Evolutionary conservation across 2,329 filamentous ascomycete genomes (phyloP), one percentile per base, ranked within the genome.

Genomic region (Triangularia verruculosa): DNA sequence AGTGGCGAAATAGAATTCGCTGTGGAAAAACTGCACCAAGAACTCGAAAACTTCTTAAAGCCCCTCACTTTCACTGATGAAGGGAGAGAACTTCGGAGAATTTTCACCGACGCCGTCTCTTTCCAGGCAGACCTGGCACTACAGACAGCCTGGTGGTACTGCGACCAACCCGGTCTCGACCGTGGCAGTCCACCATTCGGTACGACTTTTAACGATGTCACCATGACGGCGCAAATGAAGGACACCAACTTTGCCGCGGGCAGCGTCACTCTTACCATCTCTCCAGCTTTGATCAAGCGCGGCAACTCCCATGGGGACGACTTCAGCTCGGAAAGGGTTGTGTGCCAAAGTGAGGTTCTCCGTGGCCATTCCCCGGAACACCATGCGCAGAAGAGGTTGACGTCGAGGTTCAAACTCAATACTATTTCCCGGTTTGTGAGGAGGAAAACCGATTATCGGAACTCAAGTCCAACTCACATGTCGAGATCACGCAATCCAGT

Each of bases 301-400:
- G 54, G 54, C 22, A 28, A 57, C 24, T 30, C 53, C 6, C 11
- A 27, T 8, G 53, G 53, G 6, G 25, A 28, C 8, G 11, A 27
- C 13, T 20, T 30, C 3, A 27, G n/a, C 22, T 2, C 25, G 9
- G 5, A 20, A 4, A 32, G 4, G 9, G 28, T 57, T 17, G 13
- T 57, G 1, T 27, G 15, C 3, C 28, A 22, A 13, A 34, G 27
- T 12, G n/a, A 57, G 28, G 28, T 57, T 68, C 66, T 47, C 43
- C 70, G 65, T 57, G 74, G 77, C 67, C 66, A 69, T 67, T 30
- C 65, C 70, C 6, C 34, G 13, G 17, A n/a, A 5, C n/a, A n/a
- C n/a, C n/a, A n/a, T n/a, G n/a, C n/a, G n/a, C n/a, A n/a, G n/a
- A n/a, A n/a, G n/a, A n/a, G n/a, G n/a, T n/a, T n/a, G n/a, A n/a